phyloP scores from a whole-genome alignment of 1,284 basidiomycete species.

The Cryptococcus sp. region DNA sequence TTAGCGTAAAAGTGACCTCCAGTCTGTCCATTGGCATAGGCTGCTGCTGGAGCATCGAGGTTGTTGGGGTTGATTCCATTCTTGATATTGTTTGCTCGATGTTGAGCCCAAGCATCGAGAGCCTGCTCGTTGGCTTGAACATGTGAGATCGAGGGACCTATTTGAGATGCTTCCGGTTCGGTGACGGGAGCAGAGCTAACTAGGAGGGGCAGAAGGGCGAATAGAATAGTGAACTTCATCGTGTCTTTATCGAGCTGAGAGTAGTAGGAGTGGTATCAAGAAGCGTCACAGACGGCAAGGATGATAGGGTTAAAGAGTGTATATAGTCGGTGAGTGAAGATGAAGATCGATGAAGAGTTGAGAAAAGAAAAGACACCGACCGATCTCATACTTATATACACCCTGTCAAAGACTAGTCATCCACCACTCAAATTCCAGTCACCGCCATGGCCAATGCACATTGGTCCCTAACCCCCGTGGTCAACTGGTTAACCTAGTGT shows the following conservation, averaged over 20 bases:
- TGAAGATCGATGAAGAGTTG: background rate
- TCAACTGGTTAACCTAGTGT: no score
- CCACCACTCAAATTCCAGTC: background rate
- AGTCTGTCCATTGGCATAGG: background rate
- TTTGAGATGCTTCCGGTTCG: background rate
- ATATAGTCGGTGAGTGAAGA: background rate
- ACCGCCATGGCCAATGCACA: background rate
- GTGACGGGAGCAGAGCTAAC: background rate
- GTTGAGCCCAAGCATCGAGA: background rate
- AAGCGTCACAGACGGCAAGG: background rate
- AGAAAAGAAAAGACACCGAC: background rate
- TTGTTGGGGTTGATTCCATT: background rate
- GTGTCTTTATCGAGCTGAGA: background rate
- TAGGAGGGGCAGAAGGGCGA: conserved; percentile 3
- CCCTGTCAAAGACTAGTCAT: background rate
- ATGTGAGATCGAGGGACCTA: background rate
- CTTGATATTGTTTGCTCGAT: background rate
- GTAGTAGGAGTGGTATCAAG: background rate
- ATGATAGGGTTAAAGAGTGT: background rate
- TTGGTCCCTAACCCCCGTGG: background rate
- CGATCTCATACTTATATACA: background rate
- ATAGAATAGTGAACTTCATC: background rate
- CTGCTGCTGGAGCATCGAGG: background rate
- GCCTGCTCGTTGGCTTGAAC: background rate
- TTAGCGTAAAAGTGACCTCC: background rate